Evolutionary conservation across 169 alveolate species (phyloP).

Genomic region (Pseudocohnilembus persalinus): DNA sequence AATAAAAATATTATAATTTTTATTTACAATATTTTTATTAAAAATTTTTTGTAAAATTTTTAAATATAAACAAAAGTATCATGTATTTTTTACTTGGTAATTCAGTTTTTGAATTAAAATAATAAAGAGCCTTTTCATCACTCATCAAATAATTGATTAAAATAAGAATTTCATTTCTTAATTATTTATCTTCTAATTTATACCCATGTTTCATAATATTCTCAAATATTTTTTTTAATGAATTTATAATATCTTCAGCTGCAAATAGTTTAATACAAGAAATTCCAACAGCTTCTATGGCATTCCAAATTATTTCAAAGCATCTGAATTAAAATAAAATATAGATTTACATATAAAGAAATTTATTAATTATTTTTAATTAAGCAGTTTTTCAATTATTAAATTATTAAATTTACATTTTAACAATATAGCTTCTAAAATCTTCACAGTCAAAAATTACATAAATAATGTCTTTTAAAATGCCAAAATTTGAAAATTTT

Average conservation of each 20-base stretch:
- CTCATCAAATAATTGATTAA: constrained; percentile 73
- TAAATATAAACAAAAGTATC: too few relatives aligned
- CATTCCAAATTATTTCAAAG: constrained; percentile 83
- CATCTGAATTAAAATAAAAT: constrained; percentile 37
- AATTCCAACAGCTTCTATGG: constrained; percentile 78
- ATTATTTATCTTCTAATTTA: constrained; percentile 78
- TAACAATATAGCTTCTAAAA: constrained; percentile 75
- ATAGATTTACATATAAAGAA: too few relatives aligned
- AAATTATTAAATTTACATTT: too few relatives aligned
- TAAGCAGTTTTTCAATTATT: too few relatives aligned
- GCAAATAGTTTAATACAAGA: constrained; percentile 65
- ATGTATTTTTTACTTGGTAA: too few relatives aligned
- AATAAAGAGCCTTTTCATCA: constrained; percentile 61
- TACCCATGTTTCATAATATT: constrained; percentile 75
- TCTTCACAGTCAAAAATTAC: constrained; percentile 75
- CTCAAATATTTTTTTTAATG: constrained; percentile 70
- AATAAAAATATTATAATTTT: too few relatives aligned
- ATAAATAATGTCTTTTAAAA: constrained; percentile 70
- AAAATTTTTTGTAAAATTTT: constrained; percentile 33
- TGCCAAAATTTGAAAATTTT: constrained; percentile 75
- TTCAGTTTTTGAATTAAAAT: constrained; percentile 57
- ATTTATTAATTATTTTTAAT: too few relatives aligned
- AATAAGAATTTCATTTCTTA: constrained; percentile 78
- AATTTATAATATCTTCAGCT: constrained; percentile 68
- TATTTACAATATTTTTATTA: too few relatives aligned